These are phyloP conservation scores for Ophiocordyceps australis DNA, from an alignment of 2,329 filamentous ascomycete genomes.

Conservation along the genomic window DNA sequence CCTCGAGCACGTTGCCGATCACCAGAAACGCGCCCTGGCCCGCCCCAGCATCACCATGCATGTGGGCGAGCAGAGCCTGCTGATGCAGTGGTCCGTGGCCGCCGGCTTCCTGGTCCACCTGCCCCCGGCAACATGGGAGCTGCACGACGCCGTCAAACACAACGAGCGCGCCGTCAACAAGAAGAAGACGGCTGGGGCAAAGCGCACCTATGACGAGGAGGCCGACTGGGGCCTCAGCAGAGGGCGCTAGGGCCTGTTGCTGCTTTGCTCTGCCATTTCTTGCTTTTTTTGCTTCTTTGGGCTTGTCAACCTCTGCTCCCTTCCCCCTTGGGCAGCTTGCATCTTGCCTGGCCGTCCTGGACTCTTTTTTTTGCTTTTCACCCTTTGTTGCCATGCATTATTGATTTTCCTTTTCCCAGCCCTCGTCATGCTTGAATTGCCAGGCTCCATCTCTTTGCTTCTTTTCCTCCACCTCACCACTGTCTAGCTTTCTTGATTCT, in stretches of 20 bases:
- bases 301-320: too few relatives aligned
- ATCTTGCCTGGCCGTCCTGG: too few relatives aligned
- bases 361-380: conserved; percentile 1
- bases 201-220: not conserved
- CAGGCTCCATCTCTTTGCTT: too few relatives aligned
- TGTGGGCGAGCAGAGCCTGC: not conserved
- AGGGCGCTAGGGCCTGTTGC: not conserved
- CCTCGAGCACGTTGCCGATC: conserved; percentile 75
- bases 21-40: conserved; percentile 37
- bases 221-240: not conserved
- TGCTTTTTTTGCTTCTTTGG: not conserved
- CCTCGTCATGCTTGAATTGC: too few relatives aligned
- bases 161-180: not conserved
- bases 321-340: too few relatives aligned
- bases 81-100: not conserved
- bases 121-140: not conserved
- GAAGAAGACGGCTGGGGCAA: not conserved
- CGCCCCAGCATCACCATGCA: not conserved
- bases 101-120: not conserved
- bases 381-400: not conserved
- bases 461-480: too few relatives aligned
- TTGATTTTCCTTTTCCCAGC: too few relatives aligned
- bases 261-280: not conserved
- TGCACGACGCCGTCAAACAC: not conserved
- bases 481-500: too few relatives aligned